Conservation (phyloP, 495 filamentous ascomycete species). For the Neurospora sublineolata region DNA sequence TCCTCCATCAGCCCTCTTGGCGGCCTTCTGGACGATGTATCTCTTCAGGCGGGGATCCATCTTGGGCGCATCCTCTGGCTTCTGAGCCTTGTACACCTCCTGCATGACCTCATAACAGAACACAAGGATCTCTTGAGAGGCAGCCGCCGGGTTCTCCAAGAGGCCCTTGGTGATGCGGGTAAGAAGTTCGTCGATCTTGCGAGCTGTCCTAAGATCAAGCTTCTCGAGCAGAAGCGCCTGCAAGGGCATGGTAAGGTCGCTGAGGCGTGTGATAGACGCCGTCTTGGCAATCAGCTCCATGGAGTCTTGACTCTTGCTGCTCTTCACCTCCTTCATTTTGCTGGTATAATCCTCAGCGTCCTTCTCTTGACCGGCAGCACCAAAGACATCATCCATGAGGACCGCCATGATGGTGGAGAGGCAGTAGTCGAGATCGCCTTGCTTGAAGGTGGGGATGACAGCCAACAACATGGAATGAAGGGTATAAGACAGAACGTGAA, state of each 20-base stretch:
- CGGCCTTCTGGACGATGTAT: constrained; percentile 66
- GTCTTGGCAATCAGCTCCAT: constrained; percentile 86
- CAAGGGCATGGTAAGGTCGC: constrained; percentile 62
- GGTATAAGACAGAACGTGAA: constrained; percentile 91
- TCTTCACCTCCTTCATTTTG: constrained; percentile 95
- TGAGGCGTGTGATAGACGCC: constrained; percentile 62
- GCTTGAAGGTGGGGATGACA: constrained; percentile 58
- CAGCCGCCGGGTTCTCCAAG: constrained; percentile 61
- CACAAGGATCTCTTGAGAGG: constrained; percentile 65
- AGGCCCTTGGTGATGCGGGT: constrained; percentile 74
- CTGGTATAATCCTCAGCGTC: constrained; percentile 92
- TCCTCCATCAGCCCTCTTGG: constrained; percentile 52
- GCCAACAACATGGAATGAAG: constrained; percentile 82
- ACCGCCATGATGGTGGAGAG: constrained; percentile 62
- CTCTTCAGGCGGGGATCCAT: constrained; percentile 51
- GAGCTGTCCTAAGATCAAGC: constrained; percentile 62
- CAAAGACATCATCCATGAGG: constrained; percentile 97
- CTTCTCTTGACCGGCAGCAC: constrained; percentile 90
- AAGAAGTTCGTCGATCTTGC: constrained; percentile 84
- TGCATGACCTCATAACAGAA: constrained; percentile 93
- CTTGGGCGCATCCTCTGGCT: constrained; percentile 31
- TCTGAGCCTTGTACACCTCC: constrained; percentile 58
- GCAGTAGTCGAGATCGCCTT: constrained; percentile 85
- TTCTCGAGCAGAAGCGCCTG: constrained; percentile 70
- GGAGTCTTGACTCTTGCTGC: constrained; percentile 92